Evolutionary conservation across 768 basidiomycete species (phyloP), one percentile per base, ranked within the genome.

Genomic region (Suillus discolor): DNA sequence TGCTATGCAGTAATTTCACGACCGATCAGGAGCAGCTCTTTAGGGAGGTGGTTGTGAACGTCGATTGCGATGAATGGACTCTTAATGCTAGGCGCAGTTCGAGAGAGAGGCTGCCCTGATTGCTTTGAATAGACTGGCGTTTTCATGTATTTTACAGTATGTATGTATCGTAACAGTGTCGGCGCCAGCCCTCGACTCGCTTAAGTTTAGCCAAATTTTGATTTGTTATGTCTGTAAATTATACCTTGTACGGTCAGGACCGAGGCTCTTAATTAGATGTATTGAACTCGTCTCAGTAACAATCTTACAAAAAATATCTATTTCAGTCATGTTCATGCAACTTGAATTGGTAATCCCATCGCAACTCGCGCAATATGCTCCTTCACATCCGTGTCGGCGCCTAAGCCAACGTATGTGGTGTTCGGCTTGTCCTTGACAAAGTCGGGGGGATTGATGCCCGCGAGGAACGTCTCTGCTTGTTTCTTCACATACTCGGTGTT

Each of bases 381-480:
- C 31, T 71, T 66, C 44, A 86, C 75, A 62, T 87, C 84, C 4
- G 69, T 73, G 15, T 77, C 78, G 31, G 65, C 68, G 1, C 83
- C 85, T 7, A 80, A 74, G 16, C 81, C 80, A 13, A 74, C 71
- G 65, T 82, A 82, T 4, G 66, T 67, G 53, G 71, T 75, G 66
- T 82, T 83, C 18, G 83, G 80, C 44, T 75, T 67, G 38, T 83
- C 80, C 66, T 82, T 77, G 0, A 84, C 87, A 77, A 90, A 94
- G 72, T 94, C 93, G 5, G 92, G 90, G 15, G 91, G 91, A n/a
- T 89, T 84, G 36, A 84, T 71, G 6, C 88, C 88, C 13, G 75
- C 68, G 47, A 89, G 76, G 77, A 92, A 94, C 15, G 82, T 76
- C 53, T 86, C 84, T 39, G 81, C 85, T 74, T 94, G 93, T 70